Evolutionary conservation across 345 rosid genomes (phyloP).

Genomic region (Camelina laxa): DNA sequence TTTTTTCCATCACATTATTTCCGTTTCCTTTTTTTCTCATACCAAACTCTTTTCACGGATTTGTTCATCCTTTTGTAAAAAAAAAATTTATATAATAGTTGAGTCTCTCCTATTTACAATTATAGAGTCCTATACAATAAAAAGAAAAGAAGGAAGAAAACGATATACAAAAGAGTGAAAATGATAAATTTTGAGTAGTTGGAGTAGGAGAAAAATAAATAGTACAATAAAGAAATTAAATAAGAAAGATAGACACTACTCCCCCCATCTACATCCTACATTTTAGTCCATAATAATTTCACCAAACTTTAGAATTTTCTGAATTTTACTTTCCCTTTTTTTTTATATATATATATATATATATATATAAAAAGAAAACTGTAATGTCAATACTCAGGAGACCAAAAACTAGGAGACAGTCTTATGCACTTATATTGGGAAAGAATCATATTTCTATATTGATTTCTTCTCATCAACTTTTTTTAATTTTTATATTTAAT

Average conservation of each 20-base stretch:
- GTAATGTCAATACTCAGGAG: slow-evolving; percentile 39
- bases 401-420: slow-evolving; percentile 30
- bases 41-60: slow-evolving; percentile 42
- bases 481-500: background rate
- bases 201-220: slow-evolving; percentile 28
- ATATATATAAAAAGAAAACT: background rate
- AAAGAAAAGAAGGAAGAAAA: no score
- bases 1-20: slow-evolving; percentile 57
- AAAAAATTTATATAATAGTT: background rate
- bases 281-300: slow-evolving; percentile 14
- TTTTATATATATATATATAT: background rate
- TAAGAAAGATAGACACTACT: slow-evolving; percentile 1
- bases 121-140: no score
- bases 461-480: background rate
- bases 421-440: slow-evolving; percentile 17
- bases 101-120: background rate
- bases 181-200: slow-evolving; percentile 22
- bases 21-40: slow-evolving; percentile 56
- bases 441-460: slow-evolving; percentile 2
- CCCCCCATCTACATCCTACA: slow-evolving; percentile 34
- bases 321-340: slow-evolving; percentile 26
- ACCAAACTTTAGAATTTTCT: slow-evolving; percentile 22
- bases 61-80: background rate
- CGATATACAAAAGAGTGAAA: background rate
- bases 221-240: slow-evolving; percentile 21